Percentiles rank a stretch among this genome's conserved stretches.
phyloP scores from a whole-genome alignment of 495 filamentous ascomycete genomes.

The Penicillium coffeae region DNA sequence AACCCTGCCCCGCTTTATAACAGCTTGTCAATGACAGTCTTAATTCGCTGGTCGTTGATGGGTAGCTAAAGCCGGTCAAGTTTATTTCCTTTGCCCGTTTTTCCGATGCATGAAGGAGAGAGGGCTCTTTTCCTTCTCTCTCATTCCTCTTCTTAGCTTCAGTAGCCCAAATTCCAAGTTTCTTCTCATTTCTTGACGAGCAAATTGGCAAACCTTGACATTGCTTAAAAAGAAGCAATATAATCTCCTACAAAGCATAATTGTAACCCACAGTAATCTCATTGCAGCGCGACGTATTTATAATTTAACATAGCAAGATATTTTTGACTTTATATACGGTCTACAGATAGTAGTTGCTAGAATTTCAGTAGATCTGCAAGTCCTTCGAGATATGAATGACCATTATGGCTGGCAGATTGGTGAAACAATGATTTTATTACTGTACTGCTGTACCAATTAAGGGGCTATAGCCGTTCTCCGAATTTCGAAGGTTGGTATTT shows the following conservation, averaged over 20 bases:
- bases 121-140: background rate
- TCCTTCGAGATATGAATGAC: background rate
- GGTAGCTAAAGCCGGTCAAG: background rate
- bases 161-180: background rate
- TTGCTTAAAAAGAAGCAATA: background rate
- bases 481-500: background rate
- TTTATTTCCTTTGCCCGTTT: background rate
- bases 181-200: background rate
- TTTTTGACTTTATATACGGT: no score
- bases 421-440: background rate
- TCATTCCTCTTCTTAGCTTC: background rate
- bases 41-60: background rate
- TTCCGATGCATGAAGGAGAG: background rate
- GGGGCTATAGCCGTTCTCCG: background rate
- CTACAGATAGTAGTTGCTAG: background rate
- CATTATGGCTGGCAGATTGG: background rate
- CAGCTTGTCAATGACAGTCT: background rate
- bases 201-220: background rate
- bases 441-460: no score
- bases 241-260: background rate
- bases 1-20: background rate
- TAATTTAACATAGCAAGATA: no score
- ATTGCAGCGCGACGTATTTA: background rate
- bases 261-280: background rate
- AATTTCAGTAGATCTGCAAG: background rate